Evolutionary conservation across 495 filamentous ascomycete species (phyloP).

Genomic region (Tuber brumale): DNA sequence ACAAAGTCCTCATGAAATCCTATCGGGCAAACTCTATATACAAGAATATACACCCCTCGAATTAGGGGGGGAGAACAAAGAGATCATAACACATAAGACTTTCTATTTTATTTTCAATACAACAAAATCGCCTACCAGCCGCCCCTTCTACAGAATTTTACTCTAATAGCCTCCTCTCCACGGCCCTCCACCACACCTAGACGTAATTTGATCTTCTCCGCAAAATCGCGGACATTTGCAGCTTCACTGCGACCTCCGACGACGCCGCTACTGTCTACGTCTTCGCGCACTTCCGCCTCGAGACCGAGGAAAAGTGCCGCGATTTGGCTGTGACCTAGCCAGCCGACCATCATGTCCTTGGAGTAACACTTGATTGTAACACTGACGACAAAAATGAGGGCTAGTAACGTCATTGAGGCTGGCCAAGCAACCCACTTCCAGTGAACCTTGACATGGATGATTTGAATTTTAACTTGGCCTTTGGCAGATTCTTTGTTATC

Average conservation of each 20-base stretch:
- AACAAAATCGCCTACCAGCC: neutral
- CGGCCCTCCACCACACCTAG: slow-evolving; percentile 15
- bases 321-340: slow-evolving; percentile 27
- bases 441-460: slow-evolving; percentile 3
- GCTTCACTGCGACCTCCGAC: slow-evolving; percentile 14
- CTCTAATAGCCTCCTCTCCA: slow-evolving; percentile 9
- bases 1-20: neutral
- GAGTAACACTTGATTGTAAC: slow-evolving; percentile 7
- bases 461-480: slow-evolving; percentile 8
- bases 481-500: slow-evolving; percentile 6
- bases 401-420: slow-evolving; percentile 9
- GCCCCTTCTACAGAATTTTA: neutral
- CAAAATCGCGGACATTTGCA: slow-evolving; percentile 20
- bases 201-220: slow-evolving; percentile 31
- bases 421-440: slow-evolving; percentile 35
- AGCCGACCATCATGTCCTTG: slow-evolving; percentile 14
- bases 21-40: neutral
- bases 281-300: slow-evolving; percentile 21
- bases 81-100: neutral
- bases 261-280: slow-evolving; percentile 20
- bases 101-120: neutral
- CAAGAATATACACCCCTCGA: neutral
- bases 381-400: slow-evolving; percentile 5
- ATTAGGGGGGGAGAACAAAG: neutral
- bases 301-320: slow-evolving; percentile 27